Evolutionary conservation across 2,329 filamentous ascomycete species (phyloP), one percentile per base, ranked within the genome.

Genomic region (Xylariaceae sp.): DNA sequence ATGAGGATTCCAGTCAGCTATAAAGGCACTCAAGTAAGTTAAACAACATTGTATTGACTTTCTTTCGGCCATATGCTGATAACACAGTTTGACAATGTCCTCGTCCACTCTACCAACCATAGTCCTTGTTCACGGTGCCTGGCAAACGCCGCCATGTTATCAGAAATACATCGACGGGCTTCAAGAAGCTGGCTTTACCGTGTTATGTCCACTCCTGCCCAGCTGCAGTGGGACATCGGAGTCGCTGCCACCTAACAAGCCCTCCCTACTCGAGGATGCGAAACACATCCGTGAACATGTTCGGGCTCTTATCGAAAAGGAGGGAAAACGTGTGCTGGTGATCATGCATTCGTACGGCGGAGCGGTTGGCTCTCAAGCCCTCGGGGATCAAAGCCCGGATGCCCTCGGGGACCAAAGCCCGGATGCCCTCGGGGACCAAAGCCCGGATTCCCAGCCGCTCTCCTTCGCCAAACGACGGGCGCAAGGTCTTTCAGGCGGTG

Each of bases 291-390:
- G 36, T 5, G 2, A 11, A 3, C n/a, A 31, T 10, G 19, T 47
- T 10, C 18, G 7, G 18, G 12, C 14, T 15, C 36, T 47, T 19
- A 18, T 41, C 45, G 30, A 47, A 22, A 14, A 4, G 2, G 36
- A 4, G 2, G 36, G 22, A 2, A 2, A 18, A 12, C 11, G 18
- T 27, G 38, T 47, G 11, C 18, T 42, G 6, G n/a, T 47, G 36
- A 31, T 41, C 36, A 47, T 47, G 45, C 45, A 47, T 30, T 47
- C 45, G 11, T 47, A 47, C 45, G 45, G 45, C 36, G 45, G 45
- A 22, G 36, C 36, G 12, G 45, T 47, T 11, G 39, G 39, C 5
- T 15, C 15, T 3, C 5, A 41, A 14, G 39, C 39, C 3, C 3
- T 41, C 11, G 3, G 15, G 14, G 17, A 18, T 14, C 3, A 12